phyloP scores from a whole-genome alignment of 1,284 basidiomycete species.

The Cryptococcus depauperatus region DNA sequence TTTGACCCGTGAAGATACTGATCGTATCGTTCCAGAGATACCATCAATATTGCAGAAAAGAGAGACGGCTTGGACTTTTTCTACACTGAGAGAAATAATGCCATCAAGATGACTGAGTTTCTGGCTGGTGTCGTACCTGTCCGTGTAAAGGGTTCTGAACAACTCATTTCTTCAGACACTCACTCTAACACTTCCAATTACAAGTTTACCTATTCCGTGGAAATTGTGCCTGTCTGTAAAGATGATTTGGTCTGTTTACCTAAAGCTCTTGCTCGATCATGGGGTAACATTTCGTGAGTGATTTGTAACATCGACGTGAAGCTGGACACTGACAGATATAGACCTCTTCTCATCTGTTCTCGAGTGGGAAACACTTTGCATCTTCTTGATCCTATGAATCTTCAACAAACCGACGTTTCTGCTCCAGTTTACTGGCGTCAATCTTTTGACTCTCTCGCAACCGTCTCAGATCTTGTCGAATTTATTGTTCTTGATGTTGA shows the following conservation, averaged over 20 bases:
- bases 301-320: neutral
- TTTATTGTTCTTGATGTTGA: constrained; percentile 95
- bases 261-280: constrained; percentile 64
- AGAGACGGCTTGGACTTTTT: constrained; percentile 96
- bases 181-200: constrained; percentile 90
- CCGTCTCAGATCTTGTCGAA: constrained; percentile 78
- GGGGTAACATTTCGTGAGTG: constrained; percentile 69
- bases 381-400: constrained; percentile 78
- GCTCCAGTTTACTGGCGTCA: constrained; percentile 82
- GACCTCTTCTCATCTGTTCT: constrained; percentile 74
- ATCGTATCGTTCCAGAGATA: constrained; percentile 60
- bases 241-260: constrained; percentile 93
- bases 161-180: constrained; percentile 84
- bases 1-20: neutral
- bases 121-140: constrained; percentile 78
- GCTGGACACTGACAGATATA: constrained; percentile 15
- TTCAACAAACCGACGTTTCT: constrained; percentile 74
- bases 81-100: constrained; percentile 81
- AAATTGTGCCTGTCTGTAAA: constrained; percentile 94
- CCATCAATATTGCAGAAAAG: constrained; percentile 84
- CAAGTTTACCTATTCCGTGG: constrained; percentile 96
- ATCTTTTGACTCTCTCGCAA: constrained; percentile 76
- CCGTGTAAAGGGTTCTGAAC: constrained; percentile 85
- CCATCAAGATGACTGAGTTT: constrained; percentile 97
- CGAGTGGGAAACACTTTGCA: constrained; percentile 89